Evolutionary conservation across 2,329 filamentous ascomycete genomes (phyloP).

Genomic region (Fusarium agapanthi): DNA sequence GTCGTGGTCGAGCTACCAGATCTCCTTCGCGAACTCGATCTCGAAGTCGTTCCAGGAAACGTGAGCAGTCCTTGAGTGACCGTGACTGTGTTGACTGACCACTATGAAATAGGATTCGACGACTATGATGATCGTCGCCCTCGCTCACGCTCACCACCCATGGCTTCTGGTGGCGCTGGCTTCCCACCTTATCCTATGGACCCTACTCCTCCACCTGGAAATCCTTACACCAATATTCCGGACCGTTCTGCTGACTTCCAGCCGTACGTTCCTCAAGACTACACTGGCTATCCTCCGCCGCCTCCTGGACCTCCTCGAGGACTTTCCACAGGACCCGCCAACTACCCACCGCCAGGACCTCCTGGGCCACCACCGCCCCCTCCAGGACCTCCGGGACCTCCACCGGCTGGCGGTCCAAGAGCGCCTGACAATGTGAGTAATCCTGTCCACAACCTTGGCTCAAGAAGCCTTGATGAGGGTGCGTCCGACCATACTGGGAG

Average conservation of each 20-base stretch:
- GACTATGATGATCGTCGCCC: slow-evolving; percentile 50
- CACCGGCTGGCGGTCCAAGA: slow-evolving; percentile 45
- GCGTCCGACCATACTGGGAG: slow-evolving; percentile 46
- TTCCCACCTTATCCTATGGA: slow-evolving; percentile 54
- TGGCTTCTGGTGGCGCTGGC: slow-evolving; percentile 61
- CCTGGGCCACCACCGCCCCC: slow-evolving; percentile 44
- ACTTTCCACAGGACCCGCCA: slow-evolving; percentile 11
- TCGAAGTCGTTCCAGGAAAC: slow-evolving; percentile 42
- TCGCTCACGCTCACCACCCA: slow-evolving; percentile 58
- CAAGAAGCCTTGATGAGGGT: slow-evolving; percentile 48
- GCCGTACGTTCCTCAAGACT: slow-evolving; percentile 55
- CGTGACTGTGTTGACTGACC: slow-evolving; percentile 20
- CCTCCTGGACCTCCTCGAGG: slow-evolving; percentile 46
- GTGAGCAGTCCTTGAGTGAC: slow-evolving; percentile 29
- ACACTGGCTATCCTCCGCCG: slow-evolving; percentile 52
- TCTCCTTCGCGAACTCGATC: slow-evolving; percentile 30
- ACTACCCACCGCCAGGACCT: slow-evolving; percentile 33
- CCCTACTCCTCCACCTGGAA: slow-evolving; percentile 33
- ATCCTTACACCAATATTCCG: slow-evolving; percentile 50
- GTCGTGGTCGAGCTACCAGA: slow-evolving; percentile 44
- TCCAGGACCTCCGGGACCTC: slow-evolving; percentile 45
- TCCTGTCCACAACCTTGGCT: slow-evolving; percentile 43
- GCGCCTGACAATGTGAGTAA: slow-evolving; percentile 57
- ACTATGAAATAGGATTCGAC: slow-evolving; percentile 36
- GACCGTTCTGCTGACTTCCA: slow-evolving; percentile 48